Evolutionary conservation across 768 basidiomycete genomes (phyloP), one percentile per base, ranked within the genome.

Genomic region (Aureoboletus auriporus): DNA sequence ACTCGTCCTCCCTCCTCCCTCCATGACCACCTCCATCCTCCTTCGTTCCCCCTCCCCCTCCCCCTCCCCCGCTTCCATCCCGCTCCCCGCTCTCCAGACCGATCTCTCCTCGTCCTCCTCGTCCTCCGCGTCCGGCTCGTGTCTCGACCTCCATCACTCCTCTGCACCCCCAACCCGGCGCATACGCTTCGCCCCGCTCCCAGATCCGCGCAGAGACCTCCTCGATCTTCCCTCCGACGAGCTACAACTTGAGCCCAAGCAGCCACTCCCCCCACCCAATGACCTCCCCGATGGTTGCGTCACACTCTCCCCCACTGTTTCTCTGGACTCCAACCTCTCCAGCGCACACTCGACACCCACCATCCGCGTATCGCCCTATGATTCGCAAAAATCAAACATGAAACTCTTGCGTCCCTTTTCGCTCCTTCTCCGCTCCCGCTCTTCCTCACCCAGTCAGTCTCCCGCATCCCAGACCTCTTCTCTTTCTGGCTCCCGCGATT

Each of bases 101-200:
- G 58, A 61, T 28, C 36, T 52, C 5, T 51, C 60, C 0, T 53
- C 61, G 0, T 53, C 56, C 20, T 53, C 60, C 0, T 50, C 61
- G 17, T 54, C 61, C 12, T 52, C 62, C 36, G 7, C 52, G 2
- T 59, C 62, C 8, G 51, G 41, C 30, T 63, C 61, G 2, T 59
- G 44, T 44, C 42, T 45, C 23, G 54, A 64, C 44, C 50, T 50
- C 4, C 50, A 38, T n/a, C 49, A 47, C 4, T 45, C 54, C 7
- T 49, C 55, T n/a, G 13, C 52, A 0, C 45, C 43, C 0, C 54
- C 56, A 31, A 49, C 57, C 9, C 66, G 62, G 26, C 64, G 57
- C 31, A 92, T 93, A 50, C 80, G 87, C 51, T 93, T 93, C 53
- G 91, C 92, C 0, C 92, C 92, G 1, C 77, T 93, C 14, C 92